Evolutionary conservation across 2,329 filamentous ascomycete species (phyloP), one percentile per base, ranked within the genome.

Genomic region (Diaporthe destruens): DNA sequence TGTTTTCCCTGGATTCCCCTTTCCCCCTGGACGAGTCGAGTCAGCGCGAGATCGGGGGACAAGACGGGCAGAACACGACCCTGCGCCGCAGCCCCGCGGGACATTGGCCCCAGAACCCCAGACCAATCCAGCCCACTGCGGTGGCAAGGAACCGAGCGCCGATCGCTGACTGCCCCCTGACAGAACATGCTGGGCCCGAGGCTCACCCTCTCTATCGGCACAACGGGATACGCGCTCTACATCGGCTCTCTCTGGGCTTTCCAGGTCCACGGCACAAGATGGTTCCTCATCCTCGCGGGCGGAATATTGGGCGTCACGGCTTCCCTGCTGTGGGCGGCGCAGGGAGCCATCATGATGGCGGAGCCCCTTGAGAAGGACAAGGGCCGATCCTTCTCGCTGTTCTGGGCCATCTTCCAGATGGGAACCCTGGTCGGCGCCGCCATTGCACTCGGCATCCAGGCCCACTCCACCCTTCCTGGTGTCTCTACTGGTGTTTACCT

Each of bases 401-500:
- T 76, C 73, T 78, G 76, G 77, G 47, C 74, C 49, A 63, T 76
- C 44, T 79, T 77, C 74, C 77, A 79, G 70, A 53, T 78, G 14
- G 76, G 77, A 34, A 75, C 74, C 5, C 73, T 78, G 8, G 72
- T 78, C 51, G 77, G 76, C 4, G 66, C 76, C 12, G 76, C 76
- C 71, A 77, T 79, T 56, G 75, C 78, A 16, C 74, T 78, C 14
- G 76, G 75, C 42, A 77, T 77, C 42, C 69, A 76, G 61, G 74
- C 73, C 18, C 12, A 75, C 65, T 75, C 71, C 20, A 74, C 65
- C 34, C 54, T 76, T 25, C 73, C 76, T 20, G 72, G 74, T 14
- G 78, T 79, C 12, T 75, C 76, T 7, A 77, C 76, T 39, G 76
- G 75, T 20, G 76, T 77, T 2, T 79, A 79, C 71, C 69, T 76